phyloP scores from a whole-genome alignment of 169 alveolate genomes.

The Plasmodium coatneyi region DNA sequence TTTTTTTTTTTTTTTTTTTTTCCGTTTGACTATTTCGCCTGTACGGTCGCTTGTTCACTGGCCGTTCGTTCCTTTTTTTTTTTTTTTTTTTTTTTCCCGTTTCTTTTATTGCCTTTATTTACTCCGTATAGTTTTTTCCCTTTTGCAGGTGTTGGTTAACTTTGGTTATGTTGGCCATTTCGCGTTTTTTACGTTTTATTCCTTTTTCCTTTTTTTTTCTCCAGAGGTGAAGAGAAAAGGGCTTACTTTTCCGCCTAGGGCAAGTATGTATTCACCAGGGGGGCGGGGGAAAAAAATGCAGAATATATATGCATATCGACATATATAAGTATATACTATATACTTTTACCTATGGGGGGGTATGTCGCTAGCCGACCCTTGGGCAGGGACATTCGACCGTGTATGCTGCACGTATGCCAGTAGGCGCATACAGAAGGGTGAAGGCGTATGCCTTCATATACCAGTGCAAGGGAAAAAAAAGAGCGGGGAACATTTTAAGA shows the following conservation, averaged over 20 bases:
- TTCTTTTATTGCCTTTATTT: neutral
- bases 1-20: slow-evolving; percentile 1
- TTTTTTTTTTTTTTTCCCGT: neutral
- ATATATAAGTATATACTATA: neutral
- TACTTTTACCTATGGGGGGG: neutral
- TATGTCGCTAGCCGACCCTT: neutral
- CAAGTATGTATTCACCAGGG: neutral
- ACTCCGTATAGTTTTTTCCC: neutral
- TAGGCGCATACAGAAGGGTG: neutral
- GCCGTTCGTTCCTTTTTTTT: neutral
- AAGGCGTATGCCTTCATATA: neutral
- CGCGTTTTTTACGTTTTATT: neutral
- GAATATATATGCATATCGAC: too few species aligned
- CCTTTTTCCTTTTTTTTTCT: neutral
- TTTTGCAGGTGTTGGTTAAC: neutral
- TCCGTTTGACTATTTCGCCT: neutral
- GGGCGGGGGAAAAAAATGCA: neutral
- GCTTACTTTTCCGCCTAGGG: neutral
- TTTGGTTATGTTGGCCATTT: neutral
- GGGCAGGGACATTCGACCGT: neutral
- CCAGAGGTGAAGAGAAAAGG: neutral
- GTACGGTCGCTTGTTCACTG: neutral
- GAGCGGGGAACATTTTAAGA: neutral
- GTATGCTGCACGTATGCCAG: slow-evolving; percentile 1
- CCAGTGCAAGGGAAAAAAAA: neutral